Evolutionary conservation across 2,329 filamentous ascomycete species (phyloP).

Genomic region (Botrytis deweyae): DNA sequence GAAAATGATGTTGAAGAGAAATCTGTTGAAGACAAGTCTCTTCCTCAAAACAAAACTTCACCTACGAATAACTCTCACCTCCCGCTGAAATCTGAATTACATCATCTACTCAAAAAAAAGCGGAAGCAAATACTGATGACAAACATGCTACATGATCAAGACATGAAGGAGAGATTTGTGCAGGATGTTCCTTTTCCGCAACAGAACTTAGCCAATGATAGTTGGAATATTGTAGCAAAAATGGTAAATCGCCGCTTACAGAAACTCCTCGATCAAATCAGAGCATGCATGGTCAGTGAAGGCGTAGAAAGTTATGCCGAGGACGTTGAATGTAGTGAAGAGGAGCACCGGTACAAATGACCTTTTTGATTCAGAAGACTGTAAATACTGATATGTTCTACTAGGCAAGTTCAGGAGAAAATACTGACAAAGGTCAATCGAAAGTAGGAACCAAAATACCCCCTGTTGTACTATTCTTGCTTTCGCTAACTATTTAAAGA

Average conservation of each 20-base stretch:
- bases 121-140: not conserved
- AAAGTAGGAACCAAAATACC: not conserved
- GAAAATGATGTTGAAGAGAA: not conserved
- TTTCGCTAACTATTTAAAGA: not conserved
- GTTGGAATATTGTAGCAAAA: not conserved
- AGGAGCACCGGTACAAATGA: not conserved
- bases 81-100: not conserved
- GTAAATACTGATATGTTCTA: not conserved
- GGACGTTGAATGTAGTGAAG: not conserved
- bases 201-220: not conserved
- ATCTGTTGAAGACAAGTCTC: too few species aligned
- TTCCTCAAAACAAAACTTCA: not conserved
- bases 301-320: not conserved
- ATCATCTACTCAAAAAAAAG: not conserved
- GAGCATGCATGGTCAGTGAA: too few species aligned
- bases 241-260: not conserved
- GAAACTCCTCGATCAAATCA: not conserved
- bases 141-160: not conserved
- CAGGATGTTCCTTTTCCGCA: not conserved
- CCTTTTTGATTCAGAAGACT: not conserved
- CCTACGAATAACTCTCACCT: not conserved
- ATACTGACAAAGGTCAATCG: not conserved
- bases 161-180: not conserved
- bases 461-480: not conserved
- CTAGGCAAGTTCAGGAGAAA: accelerated